Base-by-base conservation (phyloP, 257 asterid species). In the Henckelia pumila region DNA sequence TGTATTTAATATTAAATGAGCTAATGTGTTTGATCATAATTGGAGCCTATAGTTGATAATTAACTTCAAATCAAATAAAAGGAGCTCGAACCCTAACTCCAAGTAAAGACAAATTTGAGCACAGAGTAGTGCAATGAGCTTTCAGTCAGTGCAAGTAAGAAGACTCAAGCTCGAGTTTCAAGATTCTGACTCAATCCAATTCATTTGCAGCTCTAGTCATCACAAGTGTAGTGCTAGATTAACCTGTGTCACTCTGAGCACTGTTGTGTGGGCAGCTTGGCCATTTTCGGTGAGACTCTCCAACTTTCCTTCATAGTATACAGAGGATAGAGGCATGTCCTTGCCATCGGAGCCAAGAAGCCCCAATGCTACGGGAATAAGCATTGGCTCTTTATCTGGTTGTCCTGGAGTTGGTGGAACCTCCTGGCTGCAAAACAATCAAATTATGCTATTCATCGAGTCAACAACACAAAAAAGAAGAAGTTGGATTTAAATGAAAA, bases 321-420 rank as follows among this genome's bases (percentile, higher is more conserved):
- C 53, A 7, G 89, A 82, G 17, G 88, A 77, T n/a, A 89, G 73
- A 75, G 91, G 86, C 72, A 89, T 82, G 75, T 85, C 96, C 70
- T 77, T 80, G 52, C 96, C 96, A 40, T 74, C 72, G 59, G 88
- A 80, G 61, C 83, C 90, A 30, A 89, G 86, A 29, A 89, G 86
- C 60, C 96, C 96, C 66, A 87, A 63, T 40, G 88, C 82, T 22
- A 87, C 90, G 64, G 95, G 95, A 67, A 89, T 87, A 66, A 89
- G 85, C 91, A 87, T 87, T 66, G 97, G 84, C 70, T 94, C 97
- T 80, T 94, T 91, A 52, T 71, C 68, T 7, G 88, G 79, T 82
- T 94, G 99, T 24, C 97, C 97, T 0, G 97, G 95, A 21, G 96
- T 88, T 11, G 96, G 76, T 16, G 97, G 97, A 56, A 94, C 84